These are phyloP conservation scores for Globisporangium viniferum DNA, from an alignment of 352 stramenopile species.

Conservation along the genomic window DNA sequence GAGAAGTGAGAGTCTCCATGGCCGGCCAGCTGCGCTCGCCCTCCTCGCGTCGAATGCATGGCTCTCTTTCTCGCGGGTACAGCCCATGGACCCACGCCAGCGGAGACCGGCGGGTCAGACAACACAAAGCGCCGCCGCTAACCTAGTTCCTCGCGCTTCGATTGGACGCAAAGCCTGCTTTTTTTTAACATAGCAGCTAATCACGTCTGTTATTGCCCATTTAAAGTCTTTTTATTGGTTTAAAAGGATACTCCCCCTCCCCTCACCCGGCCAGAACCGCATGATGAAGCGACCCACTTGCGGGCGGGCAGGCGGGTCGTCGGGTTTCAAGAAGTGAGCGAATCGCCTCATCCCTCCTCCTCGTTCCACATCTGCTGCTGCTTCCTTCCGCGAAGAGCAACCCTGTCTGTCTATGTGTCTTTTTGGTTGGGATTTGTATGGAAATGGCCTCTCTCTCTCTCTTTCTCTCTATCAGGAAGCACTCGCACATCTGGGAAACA, in stretches of 20 bases:
- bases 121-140: too few relatives aligned
- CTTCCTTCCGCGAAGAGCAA: neutral
- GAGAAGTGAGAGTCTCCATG: constrained; percentile 26
- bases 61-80: constrained; percentile 32
- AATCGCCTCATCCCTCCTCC: neutral
- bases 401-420: neutral
- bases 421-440: neutral
- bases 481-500: too few relatives aligned
- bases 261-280: neutral
- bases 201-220: neutral
- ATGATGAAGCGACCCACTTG: neutral
- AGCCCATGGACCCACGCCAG: constrained; percentile 10
- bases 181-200: neutral
- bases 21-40: neutral
- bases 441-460: neutral
- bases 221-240: neutral
- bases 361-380: constrained; percentile 10
- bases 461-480: neutral
- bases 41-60: constrained; percentile 29
- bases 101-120: neutral
- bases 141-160: neutral
- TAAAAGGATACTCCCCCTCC: neutral
- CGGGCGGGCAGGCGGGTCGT: neutral
- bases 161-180: neutral
- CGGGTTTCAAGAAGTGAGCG: neutral